Conservation (phyloP, 306 rosid genomes). For the Potentilla sterilis region DNA sequence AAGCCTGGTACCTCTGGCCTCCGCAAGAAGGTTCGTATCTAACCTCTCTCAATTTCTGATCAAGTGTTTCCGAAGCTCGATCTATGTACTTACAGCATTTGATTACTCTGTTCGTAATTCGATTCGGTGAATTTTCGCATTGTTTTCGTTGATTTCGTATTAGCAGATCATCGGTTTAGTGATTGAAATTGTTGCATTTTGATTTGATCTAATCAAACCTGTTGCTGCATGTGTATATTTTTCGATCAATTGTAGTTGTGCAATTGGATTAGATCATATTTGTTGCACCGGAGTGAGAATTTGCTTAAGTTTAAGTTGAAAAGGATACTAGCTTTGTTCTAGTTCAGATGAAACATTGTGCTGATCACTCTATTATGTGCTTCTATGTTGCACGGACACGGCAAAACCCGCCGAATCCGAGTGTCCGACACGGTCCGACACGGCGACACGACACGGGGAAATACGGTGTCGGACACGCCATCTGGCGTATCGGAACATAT, state of each 20-base stretch:
- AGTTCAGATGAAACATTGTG: background rate
- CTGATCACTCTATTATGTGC: background rate
- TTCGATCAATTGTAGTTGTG: slow-evolving; percentile 4
- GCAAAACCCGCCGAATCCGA: no score
- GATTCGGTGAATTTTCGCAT: slow-evolving; percentile 10
- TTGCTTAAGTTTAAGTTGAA: background rate
- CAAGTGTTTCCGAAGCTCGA: background rate
- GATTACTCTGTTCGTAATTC: background rate
- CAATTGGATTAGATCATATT: slow-evolving; percentile 26
- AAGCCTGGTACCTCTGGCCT: slow-evolving; percentile 99
- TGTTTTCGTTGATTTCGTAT: slow-evolving; percentile 6
- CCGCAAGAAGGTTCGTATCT: slow-evolving; percentile 76
- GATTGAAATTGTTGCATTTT: slow-evolving; percentile 10
- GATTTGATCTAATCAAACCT: slow-evolving; percentile 36
- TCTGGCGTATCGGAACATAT: no score
- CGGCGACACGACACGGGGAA: no score
- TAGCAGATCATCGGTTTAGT: slow-evolving; percentile 20
- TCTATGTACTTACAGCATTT: background rate
- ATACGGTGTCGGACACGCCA: no score
- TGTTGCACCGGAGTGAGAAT: background rate
- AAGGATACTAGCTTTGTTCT: background rate
- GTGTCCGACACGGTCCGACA: no score
- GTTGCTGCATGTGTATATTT: slow-evolving; percentile 8
- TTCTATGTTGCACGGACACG: no score
- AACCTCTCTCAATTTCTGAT: background rate